Conservation (phyloP, 371 early-diverging fungal genomes). For the Mucor saturninus region DNA sequence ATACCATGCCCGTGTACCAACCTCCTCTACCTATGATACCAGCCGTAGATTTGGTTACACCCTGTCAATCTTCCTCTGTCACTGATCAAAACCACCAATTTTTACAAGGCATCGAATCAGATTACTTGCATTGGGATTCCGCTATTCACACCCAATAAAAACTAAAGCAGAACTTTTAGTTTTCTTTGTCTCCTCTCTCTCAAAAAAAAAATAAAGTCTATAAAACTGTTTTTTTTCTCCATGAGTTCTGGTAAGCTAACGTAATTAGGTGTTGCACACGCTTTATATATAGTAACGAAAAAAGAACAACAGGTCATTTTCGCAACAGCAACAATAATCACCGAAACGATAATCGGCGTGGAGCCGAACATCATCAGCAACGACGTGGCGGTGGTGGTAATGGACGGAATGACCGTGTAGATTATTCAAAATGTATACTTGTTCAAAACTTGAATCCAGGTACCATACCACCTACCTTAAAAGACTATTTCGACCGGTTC, state of each 20-base stretch:
- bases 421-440: slow-evolving; percentile 1
- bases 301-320: no score
- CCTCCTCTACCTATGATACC: slow-evolving; percentile 7
- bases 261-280: no score
- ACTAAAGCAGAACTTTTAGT: not conserved
- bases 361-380: not conserved
- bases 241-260: no score
- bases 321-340: not conserved
- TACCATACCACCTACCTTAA: slow-evolving; percentile 14
- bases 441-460: slow-evolving; percentile 7
- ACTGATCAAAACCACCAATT: slow-evolving; percentile 18
- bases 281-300: no score
- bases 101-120: slow-evolving; percentile 2
- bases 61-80: slow-evolving; percentile 5
- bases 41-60: slow-evolving; percentile 17
- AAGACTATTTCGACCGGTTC: slow-evolving; percentile 20
- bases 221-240: no score
- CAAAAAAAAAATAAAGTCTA: no score
- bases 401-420: not conserved
- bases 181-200: not conserved
- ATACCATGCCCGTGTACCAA: slow-evolving; percentile 7
- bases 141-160: slow-evolving; percentile 2
- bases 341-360: not conserved
- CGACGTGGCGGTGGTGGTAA: no score
- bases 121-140: slow-evolving; percentile 3